Evolutionary conservation across 257 asterid species (phyloP).

Genomic region (Fraxinus anomala): DNA sequence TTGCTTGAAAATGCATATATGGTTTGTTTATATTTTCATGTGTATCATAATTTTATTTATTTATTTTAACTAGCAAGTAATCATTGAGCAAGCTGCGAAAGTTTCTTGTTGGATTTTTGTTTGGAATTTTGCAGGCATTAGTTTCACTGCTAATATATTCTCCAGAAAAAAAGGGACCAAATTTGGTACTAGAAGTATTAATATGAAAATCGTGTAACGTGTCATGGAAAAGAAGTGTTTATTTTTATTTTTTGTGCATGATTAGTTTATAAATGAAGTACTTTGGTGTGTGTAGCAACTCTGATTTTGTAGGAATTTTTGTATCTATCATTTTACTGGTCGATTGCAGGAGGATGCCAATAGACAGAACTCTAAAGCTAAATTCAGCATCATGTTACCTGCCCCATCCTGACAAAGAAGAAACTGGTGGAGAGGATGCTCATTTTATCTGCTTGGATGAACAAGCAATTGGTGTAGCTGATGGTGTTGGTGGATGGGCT

Average conservation of each 20-base stretch:
- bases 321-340: slow-evolving; percentile 16
- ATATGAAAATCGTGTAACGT: background rate
- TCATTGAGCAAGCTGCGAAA: background rate
- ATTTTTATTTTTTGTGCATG: background rate
- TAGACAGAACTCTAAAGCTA: slow-evolving; percentile 60
- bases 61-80: background rate
- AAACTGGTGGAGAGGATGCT: slow-evolving; percentile 97
- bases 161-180: background rate
- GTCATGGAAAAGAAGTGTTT: background rate
- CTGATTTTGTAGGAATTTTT: slow-evolving; percentile 12
- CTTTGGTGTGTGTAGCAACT: background rate
- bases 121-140: background rate
- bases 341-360: slow-evolving; percentile 55
- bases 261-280: background rate
- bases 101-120: background rate
- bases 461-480: slow-evolving; percentile 92
- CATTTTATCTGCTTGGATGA: slow-evolving; percentile 81
- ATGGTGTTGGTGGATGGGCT: slow-evolving; percentile 99
- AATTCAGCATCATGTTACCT: slow-evolving; percentile 88
- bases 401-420: slow-evolving; percentile 98
- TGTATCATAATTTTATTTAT: background rate
- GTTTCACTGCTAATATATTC: background rate
- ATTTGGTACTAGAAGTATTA: background rate
- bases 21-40: background rate
- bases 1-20: background rate